A percentile compares a stretch with the other conserved stretches of the same genome.
Evolutionary conservation across 163 green algal species (phyloP).

Genomic region (Coccomyxa subellipsoidea): DNA sequence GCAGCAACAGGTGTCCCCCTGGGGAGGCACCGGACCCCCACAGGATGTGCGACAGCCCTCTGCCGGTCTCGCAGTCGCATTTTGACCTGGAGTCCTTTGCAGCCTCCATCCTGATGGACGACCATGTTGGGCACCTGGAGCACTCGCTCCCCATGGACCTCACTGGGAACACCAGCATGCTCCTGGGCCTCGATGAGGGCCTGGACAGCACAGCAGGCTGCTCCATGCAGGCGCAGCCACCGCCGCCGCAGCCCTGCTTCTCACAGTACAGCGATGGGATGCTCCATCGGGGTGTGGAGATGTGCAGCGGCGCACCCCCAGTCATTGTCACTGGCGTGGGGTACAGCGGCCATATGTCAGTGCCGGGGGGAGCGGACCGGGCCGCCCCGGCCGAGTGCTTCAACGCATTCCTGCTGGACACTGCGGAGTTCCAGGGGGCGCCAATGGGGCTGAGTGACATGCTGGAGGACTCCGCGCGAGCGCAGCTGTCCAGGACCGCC

Average conservation of each 20-base stretch:
- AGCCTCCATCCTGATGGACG: conserved; percentile 1
- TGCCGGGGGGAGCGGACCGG: too few relatives aligned
- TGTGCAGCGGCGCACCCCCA: background rate
- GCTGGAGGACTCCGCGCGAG: background rate
- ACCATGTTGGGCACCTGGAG: background rate
- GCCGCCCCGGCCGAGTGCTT: background rate
- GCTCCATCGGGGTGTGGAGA: background rate
- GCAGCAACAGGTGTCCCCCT: background rate
- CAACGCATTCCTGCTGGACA: background rate
- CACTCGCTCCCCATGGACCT: background rate
- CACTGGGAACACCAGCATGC: background rate
- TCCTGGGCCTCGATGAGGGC: background rate
- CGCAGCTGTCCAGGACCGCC: background rate
- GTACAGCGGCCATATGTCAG: background rate
- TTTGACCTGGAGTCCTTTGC: background rate
- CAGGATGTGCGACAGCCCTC: background rate
- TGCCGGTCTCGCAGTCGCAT: background rate
- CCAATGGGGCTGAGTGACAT: background rate
- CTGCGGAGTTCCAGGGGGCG: background rate
- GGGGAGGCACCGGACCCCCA: background rate
- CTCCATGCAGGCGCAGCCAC: background rate
- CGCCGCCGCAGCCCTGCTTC: background rate
- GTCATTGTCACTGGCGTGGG: too few relatives aligned
- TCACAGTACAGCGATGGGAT: background rate
- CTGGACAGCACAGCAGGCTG: background rate